phyloP scores from a whole-genome alignment of 2,329 filamentous ascomycete species.

The Rhynchosporium graminicola region DNA sequence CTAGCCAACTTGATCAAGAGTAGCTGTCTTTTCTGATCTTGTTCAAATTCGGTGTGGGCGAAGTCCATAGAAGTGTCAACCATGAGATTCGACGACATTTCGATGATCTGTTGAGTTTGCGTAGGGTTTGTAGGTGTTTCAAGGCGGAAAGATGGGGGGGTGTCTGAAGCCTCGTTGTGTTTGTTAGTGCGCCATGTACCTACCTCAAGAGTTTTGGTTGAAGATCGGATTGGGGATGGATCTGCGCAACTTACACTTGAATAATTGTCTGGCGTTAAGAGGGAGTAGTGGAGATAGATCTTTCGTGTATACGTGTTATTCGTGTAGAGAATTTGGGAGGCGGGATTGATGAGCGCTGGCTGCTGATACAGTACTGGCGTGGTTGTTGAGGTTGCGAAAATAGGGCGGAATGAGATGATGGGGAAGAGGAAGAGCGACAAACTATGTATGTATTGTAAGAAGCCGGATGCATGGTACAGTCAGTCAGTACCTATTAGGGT shows the following conservation, averaged over 20 bases:
- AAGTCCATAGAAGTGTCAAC: slow-evolving; percentile 29
- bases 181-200: slow-evolving; percentile 22
- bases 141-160: slow-evolving; percentile 23
- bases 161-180: slow-evolving; percentile 33
- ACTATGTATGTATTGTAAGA: slow-evolving; percentile 36
- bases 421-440: slow-evolving; percentile 28
- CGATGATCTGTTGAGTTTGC: slow-evolving; percentile 20
- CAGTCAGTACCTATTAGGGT: slow-evolving; percentile 19
- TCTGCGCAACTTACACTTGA: slow-evolving; percentile 28
- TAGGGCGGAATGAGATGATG: slow-evolving; percentile 33
- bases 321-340: slow-evolving; percentile 17
- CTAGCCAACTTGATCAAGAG: slow-evolving; percentile 35
- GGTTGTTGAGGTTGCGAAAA: slow-evolving; percentile 27
- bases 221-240: slow-evolving; percentile 21
- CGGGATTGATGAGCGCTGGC: slow-evolving; percentile 24
- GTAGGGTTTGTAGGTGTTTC: slow-evolving; percentile 11
- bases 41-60: not conserved
- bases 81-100: slow-evolving; percentile 31
- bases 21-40: slow-evolving; percentile 25
- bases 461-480: slow-evolving; percentile 23
- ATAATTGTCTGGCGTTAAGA: slow-evolving; percentile 17
- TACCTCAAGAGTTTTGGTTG: not conserved
- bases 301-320: not conserved
- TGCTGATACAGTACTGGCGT: slow-evolving; percentile 21
- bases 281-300: slow-evolving; percentile 9